Base-by-base conservation (phyloP, 2,329 filamentous ascomycete species). In the Aspergillus thermomutatus region DNA sequence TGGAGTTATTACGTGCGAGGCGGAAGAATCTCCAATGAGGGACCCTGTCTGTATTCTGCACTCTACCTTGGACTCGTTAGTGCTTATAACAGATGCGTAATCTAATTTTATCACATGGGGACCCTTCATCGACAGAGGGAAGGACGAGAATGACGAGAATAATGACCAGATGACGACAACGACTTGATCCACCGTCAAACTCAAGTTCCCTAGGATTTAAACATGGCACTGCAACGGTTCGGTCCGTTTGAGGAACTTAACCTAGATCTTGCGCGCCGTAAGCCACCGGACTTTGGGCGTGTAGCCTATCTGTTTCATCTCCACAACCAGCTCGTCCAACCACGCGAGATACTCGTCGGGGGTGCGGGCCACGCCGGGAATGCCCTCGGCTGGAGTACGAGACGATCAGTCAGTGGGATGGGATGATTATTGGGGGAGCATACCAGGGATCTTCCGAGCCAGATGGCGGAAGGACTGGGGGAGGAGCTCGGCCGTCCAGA, bases 391-490 rank as follows among this genome's bases (percentile, higher is more conserved):
- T 58, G 37, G 9, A 14, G 14, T 21, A n/a, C 9, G 53, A 4
- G n/a, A 11, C 7, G 17, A 21, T 41, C 37, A 19, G 40, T 41
- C n/a, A 41, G 40, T 41, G 6, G 40, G 17, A 41, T 21, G n/a
- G n/a, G n/a, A n/a, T n/a, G n/a, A n/a, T n/a, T n/a, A n/a, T n/a
- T n/a, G n/a, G n/a, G n/a, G n/a, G n/a, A n/a, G n/a, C n/a, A 26
- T 55, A 57, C 55, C 55, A n/a, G 56, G 56, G 11, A 60, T 58
- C 51, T 54, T 58, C 17, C 54, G 53, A 9, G 52, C 56, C 56
- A 60, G 31, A 37, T 53, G 56, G 17, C 53, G 56, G 40, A 56
- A 60, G 11, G 37, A 52, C 11, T 59, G 50, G 2, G 52, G 50
- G 47, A 45, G 53, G 6, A 60, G 40, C 25, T 60, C 51, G 3